Evolutionary conservation across 2,329 filamentous ascomycete species (phyloP).

Genomic region (Botrytis fabae): DNA sequence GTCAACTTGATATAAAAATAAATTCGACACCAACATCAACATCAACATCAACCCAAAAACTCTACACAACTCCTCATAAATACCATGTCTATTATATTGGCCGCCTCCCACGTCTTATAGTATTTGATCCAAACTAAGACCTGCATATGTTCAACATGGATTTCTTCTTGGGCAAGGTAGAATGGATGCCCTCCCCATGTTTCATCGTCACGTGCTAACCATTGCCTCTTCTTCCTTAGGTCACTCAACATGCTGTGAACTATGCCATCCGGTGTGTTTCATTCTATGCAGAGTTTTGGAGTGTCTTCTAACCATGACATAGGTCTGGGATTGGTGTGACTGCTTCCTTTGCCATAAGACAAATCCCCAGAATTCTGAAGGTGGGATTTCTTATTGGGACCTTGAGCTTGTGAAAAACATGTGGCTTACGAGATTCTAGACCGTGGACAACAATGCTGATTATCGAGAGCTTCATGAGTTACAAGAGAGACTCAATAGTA

Average conservation of each 20-base stretch:
- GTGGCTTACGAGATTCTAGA: constrained; percentile 43
- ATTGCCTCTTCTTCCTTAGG: constrained; percentile 42
- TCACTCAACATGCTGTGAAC: constrained; percentile 66
- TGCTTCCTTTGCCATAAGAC: constrained; percentile 78
- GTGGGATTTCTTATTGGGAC: constrained; percentile 39
- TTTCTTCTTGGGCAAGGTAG: constrained; percentile 58
- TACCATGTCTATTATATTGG: neutral
- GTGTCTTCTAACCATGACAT: neutral
- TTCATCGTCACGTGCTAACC: constrained; percentile 32
- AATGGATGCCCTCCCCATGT: constrained; percentile 21
- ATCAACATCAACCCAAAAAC: neutral
- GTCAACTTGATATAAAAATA: neutral
- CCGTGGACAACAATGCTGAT: constrained; percentile 69
- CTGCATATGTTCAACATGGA: constrained; percentile 34
- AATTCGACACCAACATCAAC: neutral
- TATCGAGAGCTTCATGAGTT: constrained; percentile 68
- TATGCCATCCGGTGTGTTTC: constrained; percentile 70
- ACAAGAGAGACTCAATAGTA: constrained; percentile 75
- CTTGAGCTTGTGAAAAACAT: neutral
- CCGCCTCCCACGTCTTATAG: neutral
- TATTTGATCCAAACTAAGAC: neutral
- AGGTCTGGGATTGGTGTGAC: constrained; percentile 82
- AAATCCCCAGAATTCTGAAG: constrained; percentile 76
- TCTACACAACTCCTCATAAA: neutral
- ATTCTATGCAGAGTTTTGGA: neutral